Conservation (phyloP, 495 filamentous ascomycete genomes). For the Immersiella caudata region DNA sequence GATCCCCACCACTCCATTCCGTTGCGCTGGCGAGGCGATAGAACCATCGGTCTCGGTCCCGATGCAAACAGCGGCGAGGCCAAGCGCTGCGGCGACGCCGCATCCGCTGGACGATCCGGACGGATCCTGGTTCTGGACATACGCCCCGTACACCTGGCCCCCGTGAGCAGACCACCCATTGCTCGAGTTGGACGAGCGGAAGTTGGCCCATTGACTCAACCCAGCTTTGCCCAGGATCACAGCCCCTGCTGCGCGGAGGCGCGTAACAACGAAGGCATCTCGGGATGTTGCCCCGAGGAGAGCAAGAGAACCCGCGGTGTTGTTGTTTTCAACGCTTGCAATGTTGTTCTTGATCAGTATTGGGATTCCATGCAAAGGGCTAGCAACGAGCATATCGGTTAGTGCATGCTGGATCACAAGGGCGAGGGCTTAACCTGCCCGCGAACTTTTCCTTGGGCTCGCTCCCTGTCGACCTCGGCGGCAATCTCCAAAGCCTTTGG, state of each 20-base stretch:
- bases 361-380: constrained; percentile 10
- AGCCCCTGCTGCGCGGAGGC: constrained; percentile 48
- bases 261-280: constrained; percentile 47
- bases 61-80: constrained; percentile 33
- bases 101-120: constrained; percentile 39
- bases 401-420: neutral
- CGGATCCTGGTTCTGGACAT: constrained; percentile 32
- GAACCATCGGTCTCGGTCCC: constrained; percentile 43
- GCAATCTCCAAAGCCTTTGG: constrained; percentile 46
- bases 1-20: constrained; percentile 55
- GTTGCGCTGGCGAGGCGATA: constrained; percentile 42
- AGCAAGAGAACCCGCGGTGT: constrained; percentile 55
- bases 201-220: constrained; percentile 48
- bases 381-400: neutral
- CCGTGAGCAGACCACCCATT: constrained; percentile 47
- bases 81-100: constrained; percentile 37
- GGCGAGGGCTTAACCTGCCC: neutral
- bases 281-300: constrained; percentile 48
- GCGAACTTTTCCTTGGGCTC: constrained; percentile 11
- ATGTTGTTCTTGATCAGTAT: constrained; percentile 41
- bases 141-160: constrained; percentile 45
- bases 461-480: constrained; percentile 15
- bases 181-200: constrained; percentile 36
- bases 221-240: constrained; percentile 52
- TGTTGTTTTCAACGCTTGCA: constrained; percentile 33